These are phyloP conservation scores for Cryptosporidium andersoni DNA, from an alignment of 169 alveolate species.

Conservation along the genomic window DNA sequence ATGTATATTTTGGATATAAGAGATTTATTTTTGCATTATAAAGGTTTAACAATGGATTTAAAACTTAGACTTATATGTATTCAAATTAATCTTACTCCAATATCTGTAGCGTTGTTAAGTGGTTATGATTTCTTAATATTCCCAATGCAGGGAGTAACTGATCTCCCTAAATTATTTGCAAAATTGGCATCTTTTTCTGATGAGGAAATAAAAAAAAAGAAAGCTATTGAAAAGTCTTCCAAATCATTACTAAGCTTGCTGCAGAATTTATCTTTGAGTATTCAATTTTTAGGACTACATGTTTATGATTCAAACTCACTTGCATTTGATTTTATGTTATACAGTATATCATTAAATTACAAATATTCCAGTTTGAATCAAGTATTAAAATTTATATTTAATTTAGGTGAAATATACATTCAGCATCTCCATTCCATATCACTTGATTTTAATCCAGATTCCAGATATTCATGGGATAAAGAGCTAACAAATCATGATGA, in stretches of 20 bases:
- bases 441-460: background rate
- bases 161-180: background rate
- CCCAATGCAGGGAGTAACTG: background rate
- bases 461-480: constrained; percentile 26
- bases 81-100: constrained; percentile 16
- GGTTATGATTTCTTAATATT: constrained; percentile 49
- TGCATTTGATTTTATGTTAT: too few species aligned
- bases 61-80: background rate
- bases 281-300: too few species aligned
- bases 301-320: too few species aligned
- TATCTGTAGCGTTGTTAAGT: constrained; percentile 3
- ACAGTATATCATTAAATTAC: too few species aligned
- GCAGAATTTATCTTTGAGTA: too few species aligned
- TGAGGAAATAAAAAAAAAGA: background rate
- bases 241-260: too few species aligned
- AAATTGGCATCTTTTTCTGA: constrained; percentile 6
- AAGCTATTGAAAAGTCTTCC: background rate
- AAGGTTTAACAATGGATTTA: background rate
- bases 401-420: constrained; percentile 14
- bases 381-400: background rate
- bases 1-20: background rate
- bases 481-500: background rate
- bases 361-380: too few species aligned
- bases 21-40: background rate
- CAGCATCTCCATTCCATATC: constrained; percentile 4